These are phyloP conservation scores for Begonia peltatifolia DNA, from an alignment of 306 rosid species.

Conservation along the genomic window DNA sequence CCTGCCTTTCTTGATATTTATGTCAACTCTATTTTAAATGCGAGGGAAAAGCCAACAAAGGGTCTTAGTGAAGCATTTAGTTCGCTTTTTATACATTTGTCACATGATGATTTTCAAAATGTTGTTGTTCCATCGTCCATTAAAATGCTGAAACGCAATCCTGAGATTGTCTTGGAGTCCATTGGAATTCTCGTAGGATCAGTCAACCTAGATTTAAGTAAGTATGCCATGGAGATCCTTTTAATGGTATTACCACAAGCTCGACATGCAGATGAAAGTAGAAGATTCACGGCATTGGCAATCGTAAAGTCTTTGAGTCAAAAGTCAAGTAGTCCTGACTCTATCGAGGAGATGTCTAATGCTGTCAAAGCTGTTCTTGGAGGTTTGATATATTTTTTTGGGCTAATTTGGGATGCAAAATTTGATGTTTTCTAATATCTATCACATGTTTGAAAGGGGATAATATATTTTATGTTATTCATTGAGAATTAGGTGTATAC, in stretches of 20 bases:
- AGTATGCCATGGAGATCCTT: constrained; percentile 77
- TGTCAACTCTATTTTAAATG: constrained; percentile 59
- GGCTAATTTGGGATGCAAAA: not conserved
- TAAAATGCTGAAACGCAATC: constrained; percentile 96
- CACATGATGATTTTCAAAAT: constrained; percentile 70
- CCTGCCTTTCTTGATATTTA: constrained; percentile 74
- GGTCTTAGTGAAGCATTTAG: constrained; percentile 66
- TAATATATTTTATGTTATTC: no score
- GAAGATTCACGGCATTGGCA: constrained; percentile 65
- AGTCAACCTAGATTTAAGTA: constrained; percentile 80
- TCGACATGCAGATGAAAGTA: constrained; percentile 76
- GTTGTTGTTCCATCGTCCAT: constrained; percentile 63
- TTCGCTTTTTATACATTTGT: constrained; percentile 58
- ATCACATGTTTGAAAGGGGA: no score
- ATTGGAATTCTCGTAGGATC: constrained; percentile 64
- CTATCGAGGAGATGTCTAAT: constrained; percentile 59
- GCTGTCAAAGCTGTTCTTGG: constrained; percentile 69
- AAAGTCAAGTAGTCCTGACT: constrained; percentile 86
- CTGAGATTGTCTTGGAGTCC: constrained; percentile 91
- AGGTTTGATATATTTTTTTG: constrained; percentile 31
- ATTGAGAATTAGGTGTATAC: no score
- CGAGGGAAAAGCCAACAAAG: constrained; percentile 69
- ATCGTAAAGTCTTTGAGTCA: constrained; percentile 56
- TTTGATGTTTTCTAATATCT: no score
- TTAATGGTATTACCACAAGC: constrained; percentile 69